phyloP scores from a whole-genome alignment of 169 alveolate genomes.

The Ophryocystis elektroscirrha region DNA sequence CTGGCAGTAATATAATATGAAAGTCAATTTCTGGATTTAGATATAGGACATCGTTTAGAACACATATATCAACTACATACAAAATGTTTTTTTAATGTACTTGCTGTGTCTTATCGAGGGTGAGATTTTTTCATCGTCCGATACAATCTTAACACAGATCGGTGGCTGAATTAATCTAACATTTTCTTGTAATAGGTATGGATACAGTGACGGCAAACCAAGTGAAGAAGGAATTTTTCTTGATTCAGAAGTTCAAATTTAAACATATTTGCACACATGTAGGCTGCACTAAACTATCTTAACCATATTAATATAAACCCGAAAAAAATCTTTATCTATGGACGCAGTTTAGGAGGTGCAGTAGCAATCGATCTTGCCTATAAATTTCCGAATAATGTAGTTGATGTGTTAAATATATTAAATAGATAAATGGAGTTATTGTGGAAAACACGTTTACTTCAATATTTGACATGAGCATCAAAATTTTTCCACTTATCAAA shows the following conservation, averaged over 20 bases:
- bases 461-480: conserved; percentile 21
- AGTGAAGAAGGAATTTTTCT: conserved; percentile 15
- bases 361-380: conserved; percentile 32
- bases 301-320: conserved; percentile 15
- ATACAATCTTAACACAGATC: background rate
- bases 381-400: conserved; percentile 6
- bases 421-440: conserved; percentile 28
- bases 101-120: conserved; percentile 17
- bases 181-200: conserved; percentile 7
- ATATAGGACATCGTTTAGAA: conserved; percentile 6
- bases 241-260: conserved; percentile 19
- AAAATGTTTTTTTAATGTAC: conserved; percentile 5
- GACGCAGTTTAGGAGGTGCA: conserved; percentile 45
- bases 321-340: conserved; percentile 22
- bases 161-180: background rate
- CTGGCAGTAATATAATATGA: conserved; percentile 8
- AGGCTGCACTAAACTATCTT: background rate
- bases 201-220: conserved; percentile 17
- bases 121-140: background rate
- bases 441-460: conserved; percentile 44
- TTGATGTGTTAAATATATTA: background rate
- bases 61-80: conserved; percentile 1
- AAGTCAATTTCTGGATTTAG: background rate
- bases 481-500: conserved; percentile 21
- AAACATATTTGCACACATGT: no score